These are phyloP conservation scores for Isoetes taiwanensis DNA, from an alignment of 75 land plant genomes.

Conservation along the genomic window DNA sequence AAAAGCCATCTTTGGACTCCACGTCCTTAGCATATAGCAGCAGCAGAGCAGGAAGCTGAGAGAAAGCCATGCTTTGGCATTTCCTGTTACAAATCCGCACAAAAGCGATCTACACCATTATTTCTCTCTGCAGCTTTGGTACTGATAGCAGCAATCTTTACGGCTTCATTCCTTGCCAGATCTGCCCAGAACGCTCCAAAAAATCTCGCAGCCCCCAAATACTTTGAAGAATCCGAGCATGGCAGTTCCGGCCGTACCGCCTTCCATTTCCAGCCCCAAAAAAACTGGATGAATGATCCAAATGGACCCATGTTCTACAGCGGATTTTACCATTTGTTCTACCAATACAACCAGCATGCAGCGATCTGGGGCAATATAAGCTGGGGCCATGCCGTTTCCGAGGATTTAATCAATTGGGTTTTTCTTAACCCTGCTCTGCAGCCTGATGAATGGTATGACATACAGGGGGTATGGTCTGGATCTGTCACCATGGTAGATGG, in stretches of 20 bases:
- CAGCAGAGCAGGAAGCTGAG: no score
- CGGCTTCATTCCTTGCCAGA: no score
- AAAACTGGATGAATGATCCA: constrained; percentile 92
- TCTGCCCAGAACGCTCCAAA: no score
- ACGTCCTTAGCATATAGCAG: no score
- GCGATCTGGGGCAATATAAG: constrained; percentile 29
- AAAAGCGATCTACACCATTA: no score
- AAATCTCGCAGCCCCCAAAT: no score
- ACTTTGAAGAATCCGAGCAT: no score
- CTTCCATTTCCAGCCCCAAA: constrained; percentile 81
- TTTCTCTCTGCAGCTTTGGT: no score
- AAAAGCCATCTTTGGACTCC: no score
- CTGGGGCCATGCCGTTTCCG: constrained; percentile 43
- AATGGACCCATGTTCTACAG: constrained; percentile 34
- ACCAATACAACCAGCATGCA: constrained; percentile 32
- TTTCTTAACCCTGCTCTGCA: constrained; percentile 17
- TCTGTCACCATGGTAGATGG: constrained; percentile 66
- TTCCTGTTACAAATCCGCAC: no score
- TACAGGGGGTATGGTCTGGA: constrained; percentile 57
- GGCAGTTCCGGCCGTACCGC: constrained; percentile 51
- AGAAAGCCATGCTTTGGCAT: no score
- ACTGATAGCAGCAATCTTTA: no score
- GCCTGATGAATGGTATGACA: constrained; percentile 23
- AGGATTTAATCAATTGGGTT: constrained; percentile 29
- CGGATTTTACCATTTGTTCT: constrained; percentile 35